phyloP scores from a whole-genome alignment of 1,139 yeast genomes.

The Blastobotrys malaysiensis region DNA sequence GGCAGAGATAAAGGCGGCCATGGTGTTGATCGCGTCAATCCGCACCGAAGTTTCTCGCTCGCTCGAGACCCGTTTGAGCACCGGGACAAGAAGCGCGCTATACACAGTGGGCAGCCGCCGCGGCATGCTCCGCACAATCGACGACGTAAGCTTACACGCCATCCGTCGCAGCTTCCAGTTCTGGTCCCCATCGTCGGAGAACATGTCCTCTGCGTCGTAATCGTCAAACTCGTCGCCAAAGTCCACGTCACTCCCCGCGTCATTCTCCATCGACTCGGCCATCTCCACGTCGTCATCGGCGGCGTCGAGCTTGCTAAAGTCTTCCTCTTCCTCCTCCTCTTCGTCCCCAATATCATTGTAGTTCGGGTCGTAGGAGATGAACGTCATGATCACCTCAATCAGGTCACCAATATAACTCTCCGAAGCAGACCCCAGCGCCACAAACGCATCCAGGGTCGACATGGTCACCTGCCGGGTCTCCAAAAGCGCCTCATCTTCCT shows the following conservation, averaged over 20 bases:
- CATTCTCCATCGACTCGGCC: slow-evolving; percentile 19
- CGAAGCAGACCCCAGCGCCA: slow-evolving; percentile 23
- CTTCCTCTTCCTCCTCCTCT: slow-evolving; percentile 35
- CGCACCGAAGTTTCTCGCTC: slow-evolving; percentile 40
- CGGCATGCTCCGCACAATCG: slow-evolving; percentile 39
- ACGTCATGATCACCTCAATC: slow-evolving; percentile 37
- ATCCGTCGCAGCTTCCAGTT: slow-evolving; percentile 67
- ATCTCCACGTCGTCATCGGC: slow-evolving; percentile 18
- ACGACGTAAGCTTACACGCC: slow-evolving; percentile 44
- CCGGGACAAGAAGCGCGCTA: slow-evolving; percentile 23
- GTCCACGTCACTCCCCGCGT: slow-evolving; percentile 30
- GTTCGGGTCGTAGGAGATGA: slow-evolving; percentile 58
- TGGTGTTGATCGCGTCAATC: slow-evolving; percentile 33
- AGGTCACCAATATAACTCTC: slow-evolving; percentile 31
- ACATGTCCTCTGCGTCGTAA: slow-evolving; percentile 41
- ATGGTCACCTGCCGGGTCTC: slow-evolving; percentile 33
- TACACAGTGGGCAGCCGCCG: slow-evolving; percentile 21
- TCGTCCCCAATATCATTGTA: slow-evolving; percentile 34
- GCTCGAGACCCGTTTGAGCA: slow-evolving; percentile 29
- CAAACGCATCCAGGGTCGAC: slow-evolving; percentile 29
- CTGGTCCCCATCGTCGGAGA: slow-evolving; percentile 51
- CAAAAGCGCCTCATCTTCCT: slow-evolving; percentile 17
- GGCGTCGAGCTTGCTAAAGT: slow-evolving; percentile 18
- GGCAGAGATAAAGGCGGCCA: slow-evolving; percentile 26
- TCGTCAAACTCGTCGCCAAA: slow-evolving; percentile 28